Evolutionary conservation across 2,329 filamentous ascomycete species (phyloP), one percentile per base, ranked within the genome.

Genomic region (Diaporthe australafricana): DNA sequence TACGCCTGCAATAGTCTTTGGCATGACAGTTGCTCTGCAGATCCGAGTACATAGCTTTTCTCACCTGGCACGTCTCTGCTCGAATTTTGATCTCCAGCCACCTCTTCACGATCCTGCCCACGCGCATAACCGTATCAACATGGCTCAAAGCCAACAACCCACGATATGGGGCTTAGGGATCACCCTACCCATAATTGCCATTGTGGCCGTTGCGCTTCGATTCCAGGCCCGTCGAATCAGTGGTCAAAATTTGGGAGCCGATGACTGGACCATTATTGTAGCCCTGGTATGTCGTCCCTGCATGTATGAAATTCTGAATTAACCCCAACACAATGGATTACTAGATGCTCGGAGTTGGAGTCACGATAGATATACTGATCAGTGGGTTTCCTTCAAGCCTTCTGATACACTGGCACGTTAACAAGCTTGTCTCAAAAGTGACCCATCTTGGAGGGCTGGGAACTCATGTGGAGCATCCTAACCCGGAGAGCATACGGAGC

Each of bases 261-360:
- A 56, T 56, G 53, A 56, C 53, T 56, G 53, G 53, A 56, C 53
- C 17, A 12, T 56, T 11, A 22, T 56, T 17, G 53, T 38, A 12
- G 53, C 53, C 9, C 25, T 56, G 30, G 53, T 56, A 56, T 56
- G 50, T 22, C n/a, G n/a, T n/a, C n/a, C n/a, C n/a, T n/a, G n/a
- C n/a, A n/a, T n/a, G n/a, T n/a, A n/a, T n/a, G n/a, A n/a, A n/a
- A n/a, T n/a, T n/a, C n/a, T n/a, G n/a, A n/a, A n/a, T n/a, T n/a
- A n/a, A n/a, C n/a, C n/a, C n/a, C n/a, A n/a, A 38, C 53, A n/a
- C 12, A n/a, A 35, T n/a, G 11, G 6, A 1, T 3, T n/a, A 16
- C 35, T 22, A 56, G 53, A 56, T 56, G 1, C 53, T 56, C 25
- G 3, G 9, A 7, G n/a, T 56, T n/a, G 53, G 53, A 11, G 30